Evolutionary conservation across 306 rosid genomes (phyloP).

Genomic region (Canavalia gladiata): DNA sequence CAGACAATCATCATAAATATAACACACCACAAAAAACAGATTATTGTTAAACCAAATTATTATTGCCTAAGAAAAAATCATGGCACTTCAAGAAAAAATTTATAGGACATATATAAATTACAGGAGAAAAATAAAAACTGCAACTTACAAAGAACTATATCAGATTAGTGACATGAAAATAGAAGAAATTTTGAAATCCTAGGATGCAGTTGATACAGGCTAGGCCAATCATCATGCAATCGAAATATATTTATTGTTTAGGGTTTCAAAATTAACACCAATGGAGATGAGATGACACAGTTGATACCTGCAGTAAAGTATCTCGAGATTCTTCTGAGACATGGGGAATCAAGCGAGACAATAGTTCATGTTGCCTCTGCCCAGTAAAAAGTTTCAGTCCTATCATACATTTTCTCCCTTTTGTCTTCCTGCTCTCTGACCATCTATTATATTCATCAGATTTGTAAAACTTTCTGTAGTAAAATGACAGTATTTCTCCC

Average conservation of each 20-base stretch:
- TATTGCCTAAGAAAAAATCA: background rate
- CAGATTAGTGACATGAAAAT: conserved; percentile 18
- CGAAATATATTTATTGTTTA: conserved; percentile 14
- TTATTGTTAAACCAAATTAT: background rate
- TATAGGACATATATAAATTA: background rate
- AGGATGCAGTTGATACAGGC: conserved; percentile 24
- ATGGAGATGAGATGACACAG: conserved; percentile 13
- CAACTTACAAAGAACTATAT: conserved; percentile 21
- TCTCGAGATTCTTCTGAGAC: conserved; percentile 59
- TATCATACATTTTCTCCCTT: conserved; percentile 63
- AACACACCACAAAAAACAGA: background rate
- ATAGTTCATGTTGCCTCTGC: conserved; percentile 72
- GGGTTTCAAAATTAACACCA: conserved; percentile 9
- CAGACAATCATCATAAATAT: background rate
- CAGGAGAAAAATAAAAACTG: background rate
- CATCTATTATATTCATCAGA: conserved; percentile 69
- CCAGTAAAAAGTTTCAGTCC: conserved; percentile 76
- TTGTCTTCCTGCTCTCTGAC: conserved; percentile 64
- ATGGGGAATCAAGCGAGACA: conserved; percentile 70
- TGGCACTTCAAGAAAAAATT: background rate
- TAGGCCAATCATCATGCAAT: conserved; percentile 30
- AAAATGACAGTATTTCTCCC: conserved; percentile 72
- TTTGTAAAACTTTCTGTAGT: conserved; percentile 77
- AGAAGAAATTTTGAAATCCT: conserved; percentile 6
- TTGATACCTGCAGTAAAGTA: conserved; percentile 66